Percentiles rank a stretch among this genome's conserved stretches.
These are phyloP conservation scores for Kluyveromyces nonfermentans DNA, from an alignment of 805 yeast genomes.

Conservation along the genomic window DNA sequence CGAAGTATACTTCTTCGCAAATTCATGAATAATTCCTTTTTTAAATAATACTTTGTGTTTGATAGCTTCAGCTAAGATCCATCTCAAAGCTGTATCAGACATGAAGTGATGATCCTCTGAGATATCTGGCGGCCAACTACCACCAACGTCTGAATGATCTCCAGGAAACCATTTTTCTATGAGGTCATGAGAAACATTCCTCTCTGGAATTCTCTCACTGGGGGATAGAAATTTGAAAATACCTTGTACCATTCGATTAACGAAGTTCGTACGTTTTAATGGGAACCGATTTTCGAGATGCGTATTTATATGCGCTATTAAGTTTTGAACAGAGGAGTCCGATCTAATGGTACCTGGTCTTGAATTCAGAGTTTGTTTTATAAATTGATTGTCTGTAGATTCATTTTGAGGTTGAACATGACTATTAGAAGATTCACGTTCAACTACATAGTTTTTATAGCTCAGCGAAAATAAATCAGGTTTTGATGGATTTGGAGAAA, in stretches of 20 bases:
- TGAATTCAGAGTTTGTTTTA: background rate
- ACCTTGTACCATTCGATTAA: conserved; percentile 6
- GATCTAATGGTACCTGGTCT: conserved; percentile 1
- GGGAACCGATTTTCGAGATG: conserved; percentile 1
- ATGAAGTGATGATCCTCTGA: conserved; percentile 30
- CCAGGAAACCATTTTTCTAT: conserved; percentile 61
- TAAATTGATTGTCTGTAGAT: background rate
- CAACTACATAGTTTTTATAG: conserved; percentile 7
- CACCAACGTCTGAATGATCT: conserved; percentile 61
- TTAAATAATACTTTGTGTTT: conserved; percentile 42
- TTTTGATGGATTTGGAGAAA: conserved; percentile 35
- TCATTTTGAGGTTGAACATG: conserved; percentile 1
- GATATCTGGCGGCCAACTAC: conserved; percentile 47
- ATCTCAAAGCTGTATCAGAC: conserved; percentile 45
- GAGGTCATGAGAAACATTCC: conserved; percentile 17
- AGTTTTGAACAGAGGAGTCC: conserved; percentile 1
- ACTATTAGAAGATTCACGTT: background rate
- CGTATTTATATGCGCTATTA: conserved; percentile 2
- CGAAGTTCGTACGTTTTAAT: background rate
- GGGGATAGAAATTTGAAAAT: conserved; percentile 5
- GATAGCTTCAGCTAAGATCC: conserved; percentile 51
- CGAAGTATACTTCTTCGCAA: conserved; percentile 33
- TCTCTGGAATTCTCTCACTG: background rate
- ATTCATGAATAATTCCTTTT: conserved; percentile 32
- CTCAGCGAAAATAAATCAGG: conserved; percentile 23